Percentiles rank a stretch among this genome's conserved stretches.
Evolutionary conservation across 192 early-diverging fungal species (phyloP).

Genomic region (Gaertneriomyces semiglobifer): DNA sequence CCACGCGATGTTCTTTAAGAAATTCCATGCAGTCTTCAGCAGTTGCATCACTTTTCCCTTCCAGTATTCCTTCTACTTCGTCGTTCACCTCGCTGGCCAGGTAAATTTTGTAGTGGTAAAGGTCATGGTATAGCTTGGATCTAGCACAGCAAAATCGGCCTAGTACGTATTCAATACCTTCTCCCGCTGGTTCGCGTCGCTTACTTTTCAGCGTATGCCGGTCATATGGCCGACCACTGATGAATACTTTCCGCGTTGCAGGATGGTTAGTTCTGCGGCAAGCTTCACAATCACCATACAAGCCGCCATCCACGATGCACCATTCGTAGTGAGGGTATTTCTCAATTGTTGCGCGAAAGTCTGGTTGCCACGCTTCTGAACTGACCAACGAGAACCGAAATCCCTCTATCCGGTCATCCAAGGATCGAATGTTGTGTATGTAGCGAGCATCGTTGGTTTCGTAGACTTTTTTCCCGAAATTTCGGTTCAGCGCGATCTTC

Average conservation of each 20-base stretch:
- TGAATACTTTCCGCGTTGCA: neutral
- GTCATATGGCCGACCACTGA: slow-evolving; percentile 4
- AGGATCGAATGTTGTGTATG: neutral
- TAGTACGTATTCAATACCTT: neutral
- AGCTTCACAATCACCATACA: neutral
- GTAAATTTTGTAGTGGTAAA: neutral
- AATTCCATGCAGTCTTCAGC: too few species aligned
- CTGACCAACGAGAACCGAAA: neutral
- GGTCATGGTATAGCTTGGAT: neutral
- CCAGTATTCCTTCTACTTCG: too few species aligned
- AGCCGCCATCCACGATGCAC: neutral
- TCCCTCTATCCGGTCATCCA: slow-evolving; percentile 1
- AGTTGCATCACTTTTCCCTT: too few species aligned
- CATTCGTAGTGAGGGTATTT: neutral
- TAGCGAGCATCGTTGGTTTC: neutral
- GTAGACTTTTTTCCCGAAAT: neutral
- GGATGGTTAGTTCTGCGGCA: neutral
- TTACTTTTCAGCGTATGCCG: neutral
- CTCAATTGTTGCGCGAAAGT: neutral
- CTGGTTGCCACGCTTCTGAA: slow-evolving; percentile 2
- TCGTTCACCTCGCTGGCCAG: too few species aligned
- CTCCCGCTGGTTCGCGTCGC: neutral
- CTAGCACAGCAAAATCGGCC: neutral
- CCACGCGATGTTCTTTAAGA: too few species aligned
- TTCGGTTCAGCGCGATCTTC: neutral